Base-by-base conservation (phyloP, 495 filamentous ascomycete genomes). In the Penicillium steckii region DNA sequence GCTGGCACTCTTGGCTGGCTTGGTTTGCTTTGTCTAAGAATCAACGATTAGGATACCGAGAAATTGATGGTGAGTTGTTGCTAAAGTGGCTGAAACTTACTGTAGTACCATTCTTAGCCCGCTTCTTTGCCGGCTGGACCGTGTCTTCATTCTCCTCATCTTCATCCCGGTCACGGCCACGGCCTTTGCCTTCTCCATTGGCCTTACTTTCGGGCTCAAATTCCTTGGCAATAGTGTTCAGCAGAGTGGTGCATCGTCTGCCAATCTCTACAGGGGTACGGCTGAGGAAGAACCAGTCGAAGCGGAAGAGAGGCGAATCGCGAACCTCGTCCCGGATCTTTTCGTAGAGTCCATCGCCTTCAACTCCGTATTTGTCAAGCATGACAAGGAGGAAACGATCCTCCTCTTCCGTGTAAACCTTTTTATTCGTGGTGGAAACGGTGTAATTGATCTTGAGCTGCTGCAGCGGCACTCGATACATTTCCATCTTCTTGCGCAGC, bases 361-460 rank as follows among this genome's bases (percentile, higher is more conserved):
- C 89, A 10, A 97, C 81, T 17, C 95, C 95, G 60, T 87, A 88
- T 68, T 85, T 86, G 67, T 99, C 91, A 3, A 99, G 72, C 73
- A 96, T 88, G 30, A 97, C 92, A 24, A 99, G 78, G 44, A 99
- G 76, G 72, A 99, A 99, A 9, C 95, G 84, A 62, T 99, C 95
- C 70, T 99, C 95, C 64, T 99, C 95, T 64, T 97, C 95, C 0
- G 94, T 97, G 64, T 99, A 99, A 5, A 97, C 91, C 74, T 97
- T 97, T 79, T 99, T 99, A 76, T 99, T 99, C 42, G 95, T 99
- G 3, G 95, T 99, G 2, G 91, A 95, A 18, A 99, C 94, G 1
- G 91, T 94, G 69, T 99, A 99, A 73, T 94, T 96, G 74, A 99
- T 90, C 77, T 95, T 96, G 49, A 99, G 81, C 69, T 99, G 95